Evolutionary conservation across 2,329 filamentous ascomycete species (phyloP), one percentile per base, ranked within the genome.

Genomic region (Xylariaceae sp.): DNA sequence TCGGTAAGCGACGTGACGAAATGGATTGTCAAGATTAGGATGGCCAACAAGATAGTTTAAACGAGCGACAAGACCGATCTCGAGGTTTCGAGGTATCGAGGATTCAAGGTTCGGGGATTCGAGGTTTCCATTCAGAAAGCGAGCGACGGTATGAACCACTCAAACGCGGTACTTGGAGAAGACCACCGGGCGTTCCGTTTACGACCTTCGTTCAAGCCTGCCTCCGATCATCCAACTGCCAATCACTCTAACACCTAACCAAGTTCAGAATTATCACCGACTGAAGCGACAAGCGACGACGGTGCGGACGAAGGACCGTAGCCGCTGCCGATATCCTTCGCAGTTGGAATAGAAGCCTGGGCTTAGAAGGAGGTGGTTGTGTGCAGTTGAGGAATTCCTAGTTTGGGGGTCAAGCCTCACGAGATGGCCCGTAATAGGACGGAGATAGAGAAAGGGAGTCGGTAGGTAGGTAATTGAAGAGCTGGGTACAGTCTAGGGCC

Each of bases 31-130:
- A 37, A 42, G 29, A 36, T 56, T 29, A 37, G 36, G 34, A 18
- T 13, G n/a, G 49, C 32, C 49, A 41, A 32, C 34, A 22, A 29
- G 10, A 51, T 18, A 21, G 26, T 55, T 47, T 45, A 58, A 60
- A 61, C 55, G 59, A 61, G 59, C 51, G 59, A 58, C 57, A 26
- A 53, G 51, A 49, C 7, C 3, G 32, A 34, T 22, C 16, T 19
- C 39, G 13, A 21, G n/a, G 42, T 10, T 49, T 40, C 44, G 49
- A 40, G 41, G 22, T 22, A 19, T 19, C 39, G 13, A 21, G n/a
- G 42, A 3, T 50, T 40, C 44, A 47, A 19, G 41, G 15, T 43
- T n/a, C 21, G 13, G 21, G 10, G 43, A 5, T 51, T 37, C 45
- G 47, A 21, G 8, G n/a, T 47, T 51, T 22, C 22, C 30, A 21